Percentiles rank a stretch among this genome's conserved stretches.
phyloP scores from a whole-genome alignment of 1,284 basidiomycete species.

The Earliella scabrosa region DNA sequence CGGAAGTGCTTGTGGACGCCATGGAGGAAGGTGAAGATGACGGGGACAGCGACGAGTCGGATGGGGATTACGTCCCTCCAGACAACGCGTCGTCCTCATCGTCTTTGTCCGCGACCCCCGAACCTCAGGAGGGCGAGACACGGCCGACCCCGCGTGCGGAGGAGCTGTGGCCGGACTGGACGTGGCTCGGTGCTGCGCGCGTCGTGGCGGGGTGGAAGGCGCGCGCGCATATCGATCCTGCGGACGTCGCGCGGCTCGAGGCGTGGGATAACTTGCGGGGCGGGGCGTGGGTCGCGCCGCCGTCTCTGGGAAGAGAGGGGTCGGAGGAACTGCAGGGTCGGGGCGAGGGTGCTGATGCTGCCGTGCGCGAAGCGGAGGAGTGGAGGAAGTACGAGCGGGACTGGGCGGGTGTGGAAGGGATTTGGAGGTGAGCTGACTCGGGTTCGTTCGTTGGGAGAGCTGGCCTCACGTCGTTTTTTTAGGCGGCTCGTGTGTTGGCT shows the following conservation, averaged over 20 bases:
- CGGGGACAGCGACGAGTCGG: slow-evolving; percentile 18
- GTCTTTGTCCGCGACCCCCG: not conserved
- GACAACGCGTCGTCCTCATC: slow-evolving; percentile 18
- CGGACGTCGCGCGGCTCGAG: slow-evolving; percentile 32
- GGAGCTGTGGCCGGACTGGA: slow-evolving; percentile 33
- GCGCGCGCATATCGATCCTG: slow-evolving; percentile 21
- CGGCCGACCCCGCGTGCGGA: slow-evolving; percentile 6
- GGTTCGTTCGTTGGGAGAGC: not conserved
- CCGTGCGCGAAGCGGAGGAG: not conserved
- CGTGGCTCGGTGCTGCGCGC: slow-evolving; percentile 33
- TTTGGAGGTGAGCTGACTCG: slow-evolving; percentile 52
- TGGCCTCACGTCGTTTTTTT: not conserved
- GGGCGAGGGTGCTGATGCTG: not conserved
- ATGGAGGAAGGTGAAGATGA: slow-evolving; percentile 2
- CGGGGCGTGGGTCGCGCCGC: slow-evolving; percentile 45
- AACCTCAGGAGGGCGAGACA: not conserved
- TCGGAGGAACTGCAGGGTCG: not conserved
- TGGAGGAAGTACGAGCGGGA: slow-evolving; percentile 49
- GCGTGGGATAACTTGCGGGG: slow-evolving; percentile 42
- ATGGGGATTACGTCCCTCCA: slow-evolving; percentile 18
- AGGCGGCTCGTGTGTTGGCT: slow-evolving; percentile 64
- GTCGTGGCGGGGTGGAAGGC: slow-evolving; percentile 34
- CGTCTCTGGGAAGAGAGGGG: no score
- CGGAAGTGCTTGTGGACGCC: slow-evolving; percentile 1
- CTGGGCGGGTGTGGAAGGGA: slow-evolving; percentile 60